These are phyloP conservation scores for Tylopilus sp. DNA, from an alignment of 768 basidiomycete genomes.

Conservation along the genomic window DNA sequence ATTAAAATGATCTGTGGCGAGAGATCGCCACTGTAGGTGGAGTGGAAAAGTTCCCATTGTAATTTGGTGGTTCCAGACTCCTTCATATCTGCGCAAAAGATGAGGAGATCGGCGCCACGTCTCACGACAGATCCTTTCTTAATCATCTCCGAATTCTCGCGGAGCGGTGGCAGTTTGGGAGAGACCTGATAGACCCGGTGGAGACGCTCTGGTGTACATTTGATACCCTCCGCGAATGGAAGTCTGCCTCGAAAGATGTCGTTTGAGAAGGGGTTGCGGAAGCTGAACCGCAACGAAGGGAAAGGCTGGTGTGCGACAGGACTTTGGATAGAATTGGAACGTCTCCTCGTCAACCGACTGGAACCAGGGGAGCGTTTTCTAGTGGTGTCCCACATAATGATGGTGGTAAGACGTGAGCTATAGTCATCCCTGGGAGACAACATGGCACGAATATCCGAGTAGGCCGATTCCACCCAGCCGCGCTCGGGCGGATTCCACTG, in stretches of 20 bases:
- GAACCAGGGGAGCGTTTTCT: not conserved
- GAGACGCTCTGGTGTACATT: conserved; percentile 1
- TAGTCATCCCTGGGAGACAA: conserved; percentile 11
- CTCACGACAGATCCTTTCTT: conserved; percentile 11
- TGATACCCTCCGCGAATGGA: conserved; percentile 19
- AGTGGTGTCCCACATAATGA: conserved; percentile 26
- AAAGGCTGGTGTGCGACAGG: conserved; percentile 18
- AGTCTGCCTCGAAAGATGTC: conserved; percentile 11
- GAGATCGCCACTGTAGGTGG: conserved; percentile 26
- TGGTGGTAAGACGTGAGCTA: conserved; percentile 8
- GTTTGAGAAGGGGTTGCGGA: conserved; percentile 24
- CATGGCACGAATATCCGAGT: conserved; percentile 25
- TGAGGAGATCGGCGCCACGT: no score
- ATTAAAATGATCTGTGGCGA: no score
- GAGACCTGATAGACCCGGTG: conserved; percentile 26
- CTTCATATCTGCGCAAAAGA: conserved; percentile 22
- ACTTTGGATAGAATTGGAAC: conserved; percentile 23
- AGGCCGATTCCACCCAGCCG: conserved; percentile 26
- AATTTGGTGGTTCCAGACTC: conserved; percentile 4
- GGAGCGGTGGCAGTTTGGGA: not conserved
- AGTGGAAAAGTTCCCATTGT: conserved; percentile 27
- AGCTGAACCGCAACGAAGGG: conserved; percentile 12
- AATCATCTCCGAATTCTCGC: not conserved
- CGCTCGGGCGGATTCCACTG: conserved; percentile 29
- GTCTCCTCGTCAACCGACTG: conserved; percentile 11